Percentiles rank a stretch among this genome's conserved stretches.
Evolutionary conservation across 176 grass and related monocot genomes (phyloP).

Genomic region (Phoenix roebelenii): DNA sequence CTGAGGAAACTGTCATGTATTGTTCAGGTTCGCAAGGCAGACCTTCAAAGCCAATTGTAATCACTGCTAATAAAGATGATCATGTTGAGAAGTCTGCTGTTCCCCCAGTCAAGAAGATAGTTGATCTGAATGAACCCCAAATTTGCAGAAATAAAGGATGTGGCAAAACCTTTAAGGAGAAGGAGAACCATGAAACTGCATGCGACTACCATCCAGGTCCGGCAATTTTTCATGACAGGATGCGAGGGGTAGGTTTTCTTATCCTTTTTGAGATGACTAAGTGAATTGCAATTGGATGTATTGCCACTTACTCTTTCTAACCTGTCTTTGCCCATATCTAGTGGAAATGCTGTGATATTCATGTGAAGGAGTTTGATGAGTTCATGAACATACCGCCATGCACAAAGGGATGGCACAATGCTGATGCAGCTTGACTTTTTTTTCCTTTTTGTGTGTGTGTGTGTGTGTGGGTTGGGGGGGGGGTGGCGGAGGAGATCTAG

Average conservation of each 20-base stretch:
- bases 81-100: slow-evolving; percentile 21
- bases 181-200: slow-evolving; percentile 85
- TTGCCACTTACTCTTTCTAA: background rate
- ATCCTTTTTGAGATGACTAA: background rate
- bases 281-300: too few relatives aligned
- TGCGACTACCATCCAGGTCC: slow-evolving; percentile 87
- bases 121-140: slow-evolving; percentile 67
- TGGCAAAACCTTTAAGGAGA: slow-evolving; percentile 90
- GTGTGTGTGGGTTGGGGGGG: too few relatives aligned
- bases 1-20: background rate
- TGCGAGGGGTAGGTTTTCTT: slow-evolving; percentile 57
- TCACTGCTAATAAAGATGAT: slow-evolving; percentile 16
- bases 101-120: slow-evolving; percentile 45
- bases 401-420: slow-evolving; percentile 89
- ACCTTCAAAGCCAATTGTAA: slow-evolving; percentile 33
- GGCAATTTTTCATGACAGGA: slow-evolving; percentile 89
- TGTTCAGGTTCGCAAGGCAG: slow-evolving; percentile 70
- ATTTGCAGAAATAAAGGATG: slow-evolving; percentile 89
- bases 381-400: slow-evolving; percentile 93
- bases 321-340: slow-evolving; percentile 19
- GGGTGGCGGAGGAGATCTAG: too few relatives aligned
- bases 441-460: too few relatives aligned
- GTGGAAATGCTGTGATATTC: slow-evolving; percentile 97
- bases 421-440: slow-evolving; percentile 49
- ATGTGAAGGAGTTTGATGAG: slow-evolving; percentile 94